Percentiles rank a stretch among this genome's conserved stretches.
Evolutionary conservation across 306 rosid species (phyloP).

Genomic region (Cucumis melo): DNA sequence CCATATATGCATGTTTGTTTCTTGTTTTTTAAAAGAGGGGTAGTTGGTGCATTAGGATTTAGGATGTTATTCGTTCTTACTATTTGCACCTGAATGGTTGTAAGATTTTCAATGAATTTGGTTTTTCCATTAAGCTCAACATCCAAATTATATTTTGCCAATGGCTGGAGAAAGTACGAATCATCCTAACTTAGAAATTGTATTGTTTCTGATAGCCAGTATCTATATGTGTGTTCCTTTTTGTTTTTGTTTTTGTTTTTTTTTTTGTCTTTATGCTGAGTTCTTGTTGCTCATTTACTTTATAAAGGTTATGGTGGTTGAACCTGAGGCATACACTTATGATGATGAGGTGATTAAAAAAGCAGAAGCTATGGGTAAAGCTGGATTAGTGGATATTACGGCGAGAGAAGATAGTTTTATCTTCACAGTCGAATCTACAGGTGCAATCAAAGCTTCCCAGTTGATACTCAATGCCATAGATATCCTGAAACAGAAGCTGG

Average conservation of each 20-base stretch:
- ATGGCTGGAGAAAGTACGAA: not conserved
- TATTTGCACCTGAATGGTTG: not conserved
- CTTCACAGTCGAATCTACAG: conserved; percentile 86
- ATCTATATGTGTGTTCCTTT: not conserved
- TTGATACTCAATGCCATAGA: conserved; percentile 81
- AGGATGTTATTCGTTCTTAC: too few species aligned
- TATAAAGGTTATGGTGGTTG: conserved; percentile 50
- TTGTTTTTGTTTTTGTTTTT: not conserved
- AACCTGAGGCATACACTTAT: conserved; percentile 75
- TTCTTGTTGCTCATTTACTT: not conserved
- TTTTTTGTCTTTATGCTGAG: not conserved
- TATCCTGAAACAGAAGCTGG: conserved; percentile 80
- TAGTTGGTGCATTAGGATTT: not conserved
- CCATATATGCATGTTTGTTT: not conserved
- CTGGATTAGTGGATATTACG: conserved; percentile 76
- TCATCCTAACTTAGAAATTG: not conserved
- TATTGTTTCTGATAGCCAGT: not conserved
- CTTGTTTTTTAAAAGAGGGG: too few species aligned
- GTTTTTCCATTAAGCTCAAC: not conserved
- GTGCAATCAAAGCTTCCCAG: conserved; percentile 83
- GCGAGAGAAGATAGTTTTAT: conserved; percentile 86
- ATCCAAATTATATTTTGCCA: not conserved
- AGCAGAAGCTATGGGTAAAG: conserved; percentile 92
- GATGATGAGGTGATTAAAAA: conserved; percentile 93
- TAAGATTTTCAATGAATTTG: not conserved